These are phyloP conservation scores for Gossypium bickii DNA, from an alignment of 345 rosid genomes.

Conservation along the genomic window DNA sequence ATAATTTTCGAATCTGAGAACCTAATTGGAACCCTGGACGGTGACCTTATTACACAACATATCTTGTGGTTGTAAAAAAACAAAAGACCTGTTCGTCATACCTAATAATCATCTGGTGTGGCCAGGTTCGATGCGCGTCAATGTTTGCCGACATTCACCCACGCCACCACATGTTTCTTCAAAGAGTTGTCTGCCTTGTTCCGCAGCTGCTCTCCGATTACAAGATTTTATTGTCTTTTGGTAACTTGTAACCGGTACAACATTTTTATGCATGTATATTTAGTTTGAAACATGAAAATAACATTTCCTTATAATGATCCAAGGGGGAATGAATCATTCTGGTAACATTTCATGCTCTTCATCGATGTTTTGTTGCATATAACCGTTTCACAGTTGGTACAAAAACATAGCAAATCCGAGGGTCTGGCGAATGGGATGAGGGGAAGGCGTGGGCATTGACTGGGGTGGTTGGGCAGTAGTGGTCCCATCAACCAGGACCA, in stretches of 20 bases:
- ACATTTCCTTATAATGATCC: no score
- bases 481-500: slow-evolving; percentile 5
- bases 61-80: neutral
- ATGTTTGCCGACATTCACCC: neutral
- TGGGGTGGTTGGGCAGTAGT: neutral
- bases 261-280: no score
- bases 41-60: neutral
- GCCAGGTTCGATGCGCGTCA: neutral
- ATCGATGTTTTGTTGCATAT: no score
- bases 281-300: no score
- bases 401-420: neutral
- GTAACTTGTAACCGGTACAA: neutral
- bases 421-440: neutral
- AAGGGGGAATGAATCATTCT: no score
- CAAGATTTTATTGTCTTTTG: neutral
- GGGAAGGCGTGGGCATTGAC: neutral
- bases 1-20: neutral
- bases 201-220: neutral
- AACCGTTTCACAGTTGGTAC: no score
- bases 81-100: neutral
- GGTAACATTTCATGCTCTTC: no score
- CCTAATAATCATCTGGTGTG: slow-evolving; percentile 10
- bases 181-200: neutral
- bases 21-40: neutral
- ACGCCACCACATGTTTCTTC: neutral